Conservation (phyloP, 1,284 basidiomycete genomes). For the Melampsora americana region DNA sequence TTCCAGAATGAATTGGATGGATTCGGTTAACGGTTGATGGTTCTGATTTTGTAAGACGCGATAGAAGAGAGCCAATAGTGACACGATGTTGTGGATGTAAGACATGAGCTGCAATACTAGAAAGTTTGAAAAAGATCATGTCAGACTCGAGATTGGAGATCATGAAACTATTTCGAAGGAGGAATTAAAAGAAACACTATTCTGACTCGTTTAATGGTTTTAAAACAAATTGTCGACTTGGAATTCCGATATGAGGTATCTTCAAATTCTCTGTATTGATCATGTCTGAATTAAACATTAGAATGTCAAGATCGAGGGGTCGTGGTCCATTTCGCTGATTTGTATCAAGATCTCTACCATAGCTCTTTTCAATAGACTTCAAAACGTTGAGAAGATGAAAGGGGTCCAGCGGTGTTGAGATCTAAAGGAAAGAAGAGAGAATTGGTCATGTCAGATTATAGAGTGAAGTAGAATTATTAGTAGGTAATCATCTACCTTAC, state of each 20-base stretch:
- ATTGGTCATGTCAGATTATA: background rate
- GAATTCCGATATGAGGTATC: constrained; percentile 76
- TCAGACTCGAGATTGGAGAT: background rate
- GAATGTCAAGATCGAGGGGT: constrained; percentile 83
- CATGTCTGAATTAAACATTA: constrained; percentile 69
- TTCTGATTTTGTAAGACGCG: background rate
- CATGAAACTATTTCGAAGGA: background rate
- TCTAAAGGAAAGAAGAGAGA: constrained; percentile 55
- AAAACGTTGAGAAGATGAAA: constrained; percentile 64
- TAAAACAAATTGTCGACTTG: constrained; percentile 87
- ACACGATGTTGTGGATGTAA: constrained; percentile 13
- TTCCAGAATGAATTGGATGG: constrained; percentile 55
- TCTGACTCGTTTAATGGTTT: constrained; percentile 69
- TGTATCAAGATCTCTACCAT: constrained; percentile 73
- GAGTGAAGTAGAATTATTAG: background rate
- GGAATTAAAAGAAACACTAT: too few relatives aligned
- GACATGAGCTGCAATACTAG: constrained; percentile 20
- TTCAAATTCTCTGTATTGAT: constrained; percentile 67
- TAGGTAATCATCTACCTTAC: constrained; percentile 64
- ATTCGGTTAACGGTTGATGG: background rate
- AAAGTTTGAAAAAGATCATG: background rate
- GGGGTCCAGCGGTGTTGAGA: constrained; percentile 71
- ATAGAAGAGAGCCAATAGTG: constrained; percentile 1
- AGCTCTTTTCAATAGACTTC: constrained; percentile 69
- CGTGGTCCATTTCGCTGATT: constrained; percentile 77